phyloP scores from a whole-genome alignment of 2,329 filamentous ascomycete genomes.

The Phyllosticta citribraziliensis region DNA sequence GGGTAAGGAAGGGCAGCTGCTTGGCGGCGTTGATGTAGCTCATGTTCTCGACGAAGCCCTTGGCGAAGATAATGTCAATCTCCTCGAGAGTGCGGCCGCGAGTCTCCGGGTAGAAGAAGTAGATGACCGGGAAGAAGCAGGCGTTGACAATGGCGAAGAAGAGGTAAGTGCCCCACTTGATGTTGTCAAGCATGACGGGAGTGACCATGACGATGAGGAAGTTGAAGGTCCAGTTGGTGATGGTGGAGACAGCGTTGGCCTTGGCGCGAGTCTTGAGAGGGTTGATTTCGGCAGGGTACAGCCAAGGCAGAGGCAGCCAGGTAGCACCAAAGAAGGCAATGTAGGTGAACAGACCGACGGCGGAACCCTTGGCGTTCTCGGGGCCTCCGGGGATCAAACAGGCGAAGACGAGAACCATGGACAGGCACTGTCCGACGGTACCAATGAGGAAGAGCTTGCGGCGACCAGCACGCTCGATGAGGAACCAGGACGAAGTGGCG shows the following conservation, averaged over 20 bases:
- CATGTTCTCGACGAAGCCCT: constrained; percentile 49
- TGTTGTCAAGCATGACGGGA: constrained; percentile 28
- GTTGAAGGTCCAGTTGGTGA: constrained; percentile 47
- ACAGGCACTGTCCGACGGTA: constrained; percentile 42
- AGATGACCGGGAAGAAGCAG: constrained; percentile 42
- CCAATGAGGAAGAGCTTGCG: constrained; percentile 34
- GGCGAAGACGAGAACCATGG: constrained; percentile 40
- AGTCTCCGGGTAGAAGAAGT: constrained; percentile 46
- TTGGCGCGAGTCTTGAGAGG: constrained; percentile 47
- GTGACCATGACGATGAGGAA: constrained; percentile 36
- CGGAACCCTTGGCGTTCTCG: constrained; percentile 36
- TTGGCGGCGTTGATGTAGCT: constrained; percentile 50
- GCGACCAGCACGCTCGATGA: constrained; percentile 52
- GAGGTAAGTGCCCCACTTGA: constrained; percentile 33
- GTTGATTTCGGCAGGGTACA: constrained; percentile 40
- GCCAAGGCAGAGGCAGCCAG: constrained; percentile 55
- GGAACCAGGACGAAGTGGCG: constrained; percentile 51
- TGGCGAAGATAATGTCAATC: constrained; percentile 38
- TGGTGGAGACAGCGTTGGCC: constrained; percentile 45
- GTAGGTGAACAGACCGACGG: constrained; percentile 57
- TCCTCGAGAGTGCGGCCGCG: constrained; percentile 45
- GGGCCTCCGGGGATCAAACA: constrained; percentile 29
- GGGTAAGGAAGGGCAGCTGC: constrained; percentile 45
- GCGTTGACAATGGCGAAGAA: constrained; percentile 45
- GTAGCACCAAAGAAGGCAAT: constrained; percentile 60